A percentile compares a stretch with the other conserved stretches of the same genome.
Evolutionary conservation across 1,284 basidiomycete genomes (phyloP).

Genomic region (Trichosporon inkin): DNA sequence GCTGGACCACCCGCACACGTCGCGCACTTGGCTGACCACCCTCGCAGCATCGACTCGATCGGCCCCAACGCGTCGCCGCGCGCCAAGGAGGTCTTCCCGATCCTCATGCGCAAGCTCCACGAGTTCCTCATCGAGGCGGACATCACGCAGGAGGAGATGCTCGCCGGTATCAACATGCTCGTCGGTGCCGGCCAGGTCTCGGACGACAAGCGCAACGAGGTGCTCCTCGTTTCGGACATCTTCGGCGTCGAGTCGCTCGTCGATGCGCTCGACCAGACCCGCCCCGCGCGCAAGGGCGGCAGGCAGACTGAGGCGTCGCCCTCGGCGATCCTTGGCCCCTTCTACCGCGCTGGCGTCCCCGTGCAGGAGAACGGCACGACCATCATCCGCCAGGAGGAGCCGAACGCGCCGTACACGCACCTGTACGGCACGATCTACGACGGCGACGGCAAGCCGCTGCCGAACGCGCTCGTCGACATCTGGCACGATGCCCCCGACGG

Average conservation of each 20-base stretch:
- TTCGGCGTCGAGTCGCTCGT: slow-evolving; percentile 49
- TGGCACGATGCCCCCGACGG: slow-evolving; percentile 50
- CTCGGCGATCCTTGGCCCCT: slow-evolving; percentile 45
- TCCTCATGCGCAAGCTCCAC: slow-evolving; percentile 46
- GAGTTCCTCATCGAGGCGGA: slow-evolving; percentile 45
- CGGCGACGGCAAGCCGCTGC: slow-evolving; percentile 41
- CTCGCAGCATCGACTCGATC: slow-evolving; percentile 21
- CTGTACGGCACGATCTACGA: slow-evolving; percentile 42
- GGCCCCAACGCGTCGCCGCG: slow-evolving; percentile 40
- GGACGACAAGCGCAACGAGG: slow-evolving; percentile 47
- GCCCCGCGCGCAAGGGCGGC: slow-evolving; percentile 20
- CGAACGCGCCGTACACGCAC: slow-evolving; percentile 35
- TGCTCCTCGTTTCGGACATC: slow-evolving; percentile 49
- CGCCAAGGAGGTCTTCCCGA: slow-evolving; percentile 42
- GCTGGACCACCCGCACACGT: background rate
- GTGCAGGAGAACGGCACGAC: slow-evolving; percentile 37
- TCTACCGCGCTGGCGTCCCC: slow-evolving; percentile 37
- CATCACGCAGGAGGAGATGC: slow-evolving; percentile 48
- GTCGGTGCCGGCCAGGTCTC: slow-evolving; percentile 47
- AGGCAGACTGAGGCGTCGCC: slow-evolving; percentile 22
- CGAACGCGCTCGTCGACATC: slow-evolving; percentile 44
- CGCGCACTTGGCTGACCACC: background rate
- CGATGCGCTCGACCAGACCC: slow-evolving; percentile 24
- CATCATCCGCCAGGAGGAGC: slow-evolving; percentile 36
- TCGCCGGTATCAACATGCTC: slow-evolving; percentile 45